Evolutionary conservation across 345 rosid genomes (phyloP), one percentile per base, ranked within the genome.

Genomic region (Aethionema arabicum): DNA sequence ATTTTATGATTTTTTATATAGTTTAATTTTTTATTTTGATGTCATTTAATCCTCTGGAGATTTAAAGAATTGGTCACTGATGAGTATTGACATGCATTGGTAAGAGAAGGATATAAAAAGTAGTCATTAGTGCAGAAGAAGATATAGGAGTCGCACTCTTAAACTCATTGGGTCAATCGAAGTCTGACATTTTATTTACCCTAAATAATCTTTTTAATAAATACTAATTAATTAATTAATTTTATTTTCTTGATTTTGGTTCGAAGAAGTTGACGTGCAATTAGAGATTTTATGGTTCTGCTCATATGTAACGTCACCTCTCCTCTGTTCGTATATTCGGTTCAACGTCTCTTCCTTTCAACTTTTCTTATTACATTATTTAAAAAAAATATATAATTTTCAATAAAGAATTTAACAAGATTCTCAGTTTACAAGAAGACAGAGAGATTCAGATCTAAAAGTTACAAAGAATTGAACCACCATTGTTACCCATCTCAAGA

Each of bases 301-400:
- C 70, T 65, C 75, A 15, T 65, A 71, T 72, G 75, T 58, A 71
- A 72, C 70, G 75, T 72, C 75, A 72, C 70, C 69, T 72, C 75
- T 52, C 52, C 75, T 52, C 52, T 57, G 66, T 70, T 69, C 31
- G 61, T 64, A 72, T 56, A 65, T 72, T 64, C 75, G 75, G 42
- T 72, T 59, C 71, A 61, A 72, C 75, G 66, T 72, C 57, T 70
- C 59, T 41, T 27, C 46, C 40, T 56, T 14, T 31, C 27, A 41
- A 49, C 27, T 62, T 43, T 59, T 5, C 8, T 27, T 11, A 4
- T 6, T 29, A 15, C 38, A 5, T 5, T 14, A 8, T 8, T 15
- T 52, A 32, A 21, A 21, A 32, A 21, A 21, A 21, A 21, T 21
- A 21, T 21, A 21, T 21, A 21, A 21, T 21, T 21, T 21, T 21